A percentile compares a stretch with the other conserved stretches of the same genome.
Evolutionary conservation across 2,329 filamentous ascomycete species (phyloP).

Genomic region (Lecanicillium sp.): DNA sequence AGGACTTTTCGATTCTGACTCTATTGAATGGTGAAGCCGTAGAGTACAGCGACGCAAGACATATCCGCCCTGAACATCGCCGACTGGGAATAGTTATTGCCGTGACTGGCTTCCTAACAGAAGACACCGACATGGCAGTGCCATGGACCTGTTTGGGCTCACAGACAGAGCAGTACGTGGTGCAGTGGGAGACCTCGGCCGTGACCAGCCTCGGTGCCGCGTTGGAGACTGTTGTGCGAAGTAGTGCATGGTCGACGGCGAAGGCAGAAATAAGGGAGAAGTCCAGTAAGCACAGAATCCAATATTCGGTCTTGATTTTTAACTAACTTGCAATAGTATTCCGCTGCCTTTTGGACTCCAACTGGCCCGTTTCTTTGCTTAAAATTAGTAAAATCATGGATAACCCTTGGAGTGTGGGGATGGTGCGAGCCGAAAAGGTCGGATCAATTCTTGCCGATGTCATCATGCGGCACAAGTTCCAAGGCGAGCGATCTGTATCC

Average conservation of each 20-base stretch:
- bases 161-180: conserved; percentile 69
- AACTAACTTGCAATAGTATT: too few relatives aligned
- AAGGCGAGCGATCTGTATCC: conserved; percentile 74
- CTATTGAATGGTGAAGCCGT: conserved; percentile 42
- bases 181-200: conserved; percentile 76
- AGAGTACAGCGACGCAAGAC: conserved; percentile 40
- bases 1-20: conserved; percentile 82
- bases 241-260: conserved; percentile 71
- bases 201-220: conserved; percentile 71
- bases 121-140: conserved; percentile 57
- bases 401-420: conserved; percentile 72
- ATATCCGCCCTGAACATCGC: conserved; percentile 49
- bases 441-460: conserved; percentile 69
- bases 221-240: conserved; percentile 70
- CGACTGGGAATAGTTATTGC: conserved; percentile 76
- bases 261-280: conserved; percentile 39
- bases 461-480: conserved; percentile 66
- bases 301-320: too few relatives aligned
- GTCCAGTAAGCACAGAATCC: conserved; percentile 39
- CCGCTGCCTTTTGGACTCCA: conserved; percentile 46
- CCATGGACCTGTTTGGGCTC: conserved; percentile 73
- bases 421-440: conserved; percentile 67
- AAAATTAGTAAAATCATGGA: conserved; percentile 70
- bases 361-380: conserved; percentile 56
- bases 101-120: conserved; percentile 72